phyloP scores from a whole-genome alignment of 257 asterid genomes.

The Agastache rugosa region DNA sequence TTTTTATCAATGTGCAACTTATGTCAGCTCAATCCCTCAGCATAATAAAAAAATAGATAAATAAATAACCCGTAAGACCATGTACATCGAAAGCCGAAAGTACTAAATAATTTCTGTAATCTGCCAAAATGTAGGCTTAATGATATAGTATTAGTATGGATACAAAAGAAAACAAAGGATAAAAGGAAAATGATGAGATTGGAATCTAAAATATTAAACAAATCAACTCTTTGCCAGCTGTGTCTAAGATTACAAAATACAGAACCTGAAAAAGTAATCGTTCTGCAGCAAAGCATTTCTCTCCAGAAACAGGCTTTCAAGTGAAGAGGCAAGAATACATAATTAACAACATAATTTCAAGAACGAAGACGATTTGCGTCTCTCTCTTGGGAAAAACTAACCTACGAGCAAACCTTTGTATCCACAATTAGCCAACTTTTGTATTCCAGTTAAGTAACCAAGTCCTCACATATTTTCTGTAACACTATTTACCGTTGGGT shows the following conservation, averaged over 20 bases:
- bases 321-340: conserved; percentile 14
- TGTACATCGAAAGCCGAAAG: neutral
- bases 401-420: conserved; percentile 33
- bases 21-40: neutral
- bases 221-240: neutral
- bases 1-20: neutral
- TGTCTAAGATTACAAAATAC: conserved; percentile 31
- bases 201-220: conserved; percentile 8
- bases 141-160: neutral
- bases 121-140: neutral
- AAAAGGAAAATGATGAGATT: neutral
- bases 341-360: conserved; percentile 28
- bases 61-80: no score
- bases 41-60: neutral
- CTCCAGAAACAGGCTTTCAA: neutral
- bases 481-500: conserved; percentile 41
- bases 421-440: conserved; percentile 29
- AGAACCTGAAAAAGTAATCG: conserved; percentile 2
- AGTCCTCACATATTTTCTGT: neutral
- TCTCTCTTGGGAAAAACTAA: conserved; percentile 26
- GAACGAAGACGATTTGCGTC: neutral
- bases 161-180: neutral
- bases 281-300: neutral
- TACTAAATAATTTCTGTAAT: neutral
- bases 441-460: neutral